phyloP scores from a whole-genome alignment of 106 monocot genomes.

The Dactylorhiza incarnata region DNA sequence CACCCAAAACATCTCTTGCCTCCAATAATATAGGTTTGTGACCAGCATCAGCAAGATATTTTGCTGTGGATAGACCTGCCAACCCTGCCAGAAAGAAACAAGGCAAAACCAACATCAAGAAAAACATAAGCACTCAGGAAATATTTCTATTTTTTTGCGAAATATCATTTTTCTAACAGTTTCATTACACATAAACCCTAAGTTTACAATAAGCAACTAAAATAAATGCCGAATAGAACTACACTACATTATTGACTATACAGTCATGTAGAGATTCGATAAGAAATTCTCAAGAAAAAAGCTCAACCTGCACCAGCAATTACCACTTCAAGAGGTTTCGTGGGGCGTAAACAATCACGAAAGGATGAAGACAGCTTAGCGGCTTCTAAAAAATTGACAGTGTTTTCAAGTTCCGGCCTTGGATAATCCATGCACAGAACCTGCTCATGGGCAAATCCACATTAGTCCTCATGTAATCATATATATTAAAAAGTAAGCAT shows the following conservation, averaged over 20 bases:
- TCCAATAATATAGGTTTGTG: constrained; percentile 88
- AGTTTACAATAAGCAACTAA: too few relatives aligned
- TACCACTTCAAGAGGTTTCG: constrained; percentile 61
- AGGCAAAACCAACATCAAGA: not conserved
- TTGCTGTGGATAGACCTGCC: constrained; percentile 93
- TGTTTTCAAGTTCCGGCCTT: constrained; percentile 77
- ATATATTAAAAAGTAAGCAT: not conserved
- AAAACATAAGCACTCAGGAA: not conserved
- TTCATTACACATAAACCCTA: not conserved
- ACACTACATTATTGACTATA: not conserved
- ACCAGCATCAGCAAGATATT: constrained; percentile 96
- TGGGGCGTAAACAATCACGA: constrained; percentile 36
- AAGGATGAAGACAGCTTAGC: constrained; percentile 66
- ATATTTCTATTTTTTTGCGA: not conserved
- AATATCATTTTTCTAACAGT: not conserved
- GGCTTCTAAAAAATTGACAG: constrained; percentile 83
- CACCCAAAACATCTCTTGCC: constrained; percentile 93
- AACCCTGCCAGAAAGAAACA: constrained; percentile 47
- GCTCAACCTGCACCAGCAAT: constrained; percentile 87
- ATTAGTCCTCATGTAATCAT: not conserved
- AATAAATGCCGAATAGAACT: not conserved
- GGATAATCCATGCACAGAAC: constrained; percentile 40
- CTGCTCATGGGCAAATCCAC: constrained; percentile 10
- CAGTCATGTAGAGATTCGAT: not conserved
- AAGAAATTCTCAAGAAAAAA: not conserved